phyloP scores from a whole-genome alignment of 208 protist species.

The Leishmania aethiopica region DNA sequence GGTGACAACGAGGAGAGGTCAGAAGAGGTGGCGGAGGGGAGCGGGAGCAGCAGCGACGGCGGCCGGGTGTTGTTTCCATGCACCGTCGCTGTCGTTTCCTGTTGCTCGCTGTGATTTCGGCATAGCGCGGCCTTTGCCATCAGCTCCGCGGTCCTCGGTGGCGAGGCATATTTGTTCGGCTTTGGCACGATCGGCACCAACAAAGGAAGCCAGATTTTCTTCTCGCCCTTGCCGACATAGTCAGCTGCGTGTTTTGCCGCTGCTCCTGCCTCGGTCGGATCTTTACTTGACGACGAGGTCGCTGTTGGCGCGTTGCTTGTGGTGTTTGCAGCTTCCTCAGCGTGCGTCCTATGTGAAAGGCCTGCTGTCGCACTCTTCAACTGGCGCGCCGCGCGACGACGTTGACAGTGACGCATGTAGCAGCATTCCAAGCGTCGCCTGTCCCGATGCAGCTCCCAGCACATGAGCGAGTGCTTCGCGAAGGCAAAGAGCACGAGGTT shows the following conservation, averaged over 20 bases:
- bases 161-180: background rate
- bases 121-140: too few species aligned
- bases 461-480: constrained; percentile 26
- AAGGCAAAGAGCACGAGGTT: constrained; percentile 17
- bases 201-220: background rate
- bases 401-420: constrained; percentile 21
- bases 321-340: background rate
- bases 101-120: background rate
- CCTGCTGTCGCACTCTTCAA: background rate
- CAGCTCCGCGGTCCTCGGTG: background rate
- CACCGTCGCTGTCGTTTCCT: background rate
- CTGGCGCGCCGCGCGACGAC: background rate
- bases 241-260: background rate
- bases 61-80: background rate
- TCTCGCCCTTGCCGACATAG: background rate
- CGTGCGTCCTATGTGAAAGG: too few species aligned
- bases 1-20: constrained; percentile 12
- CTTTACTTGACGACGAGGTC: background rate
- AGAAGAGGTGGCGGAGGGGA: constrained; percentile 15
- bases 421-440: constrained; percentile 23
- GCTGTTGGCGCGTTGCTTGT: background rate
- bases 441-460: constrained; percentile 31
- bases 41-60: constrained; percentile 3
- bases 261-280: background rate
- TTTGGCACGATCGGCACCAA: background rate